Evolutionary conservation across 805 yeast species (phyloP), one percentile per base, ranked within the genome.

Genomic region (Starmerella asiatica): DNA sequence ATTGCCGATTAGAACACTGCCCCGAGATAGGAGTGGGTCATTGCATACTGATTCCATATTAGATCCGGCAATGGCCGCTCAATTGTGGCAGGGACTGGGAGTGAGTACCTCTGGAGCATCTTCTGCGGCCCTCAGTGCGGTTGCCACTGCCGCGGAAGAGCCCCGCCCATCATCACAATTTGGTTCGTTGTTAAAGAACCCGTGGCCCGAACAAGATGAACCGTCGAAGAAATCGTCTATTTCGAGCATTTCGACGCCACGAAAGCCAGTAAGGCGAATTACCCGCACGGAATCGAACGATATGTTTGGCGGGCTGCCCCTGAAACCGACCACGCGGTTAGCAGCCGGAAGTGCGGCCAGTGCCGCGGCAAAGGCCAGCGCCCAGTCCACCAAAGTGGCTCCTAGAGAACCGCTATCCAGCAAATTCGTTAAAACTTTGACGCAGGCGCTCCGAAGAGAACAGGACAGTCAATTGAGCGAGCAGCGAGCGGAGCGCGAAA

Each of bases 331-430:
- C 11, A 16, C 35, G 6, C 18, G 12, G 17, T 32, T 23, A 3
- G 4, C 34, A 5, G 14, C 19, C 28, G 23, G 21, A 14, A 29
- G 18, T 12, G 12, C 21, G 12, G 49, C 49, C 9, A 43, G 40
- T 12, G 52, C 52, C 3, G 53, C 53, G 2, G 52, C 52, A 7
- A 37, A 47, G 2, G 46, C 51, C 2, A 47, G 51, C 29, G 23
- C 45, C 15, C 16, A 29, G 28, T 43, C 51, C 4, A 29, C 40
- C 16, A 30, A 29, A 5, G 44, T 49, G 3, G 46, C 36, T 17
- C 53, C 53, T 28, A 44, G 47, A 7, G 42, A 27, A 28, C 50
- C 50, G 39, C 31, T 45, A 29, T 41, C 47, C 8, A 21, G 42
- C 9, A 44, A 40, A 36, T 44, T 43, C 18, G 47, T 42, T 16